These are phyloP conservation scores for Cyathus striatus DNA, from an alignment of 768 basidiomycete species.

Conservation along the genomic window DNA sequence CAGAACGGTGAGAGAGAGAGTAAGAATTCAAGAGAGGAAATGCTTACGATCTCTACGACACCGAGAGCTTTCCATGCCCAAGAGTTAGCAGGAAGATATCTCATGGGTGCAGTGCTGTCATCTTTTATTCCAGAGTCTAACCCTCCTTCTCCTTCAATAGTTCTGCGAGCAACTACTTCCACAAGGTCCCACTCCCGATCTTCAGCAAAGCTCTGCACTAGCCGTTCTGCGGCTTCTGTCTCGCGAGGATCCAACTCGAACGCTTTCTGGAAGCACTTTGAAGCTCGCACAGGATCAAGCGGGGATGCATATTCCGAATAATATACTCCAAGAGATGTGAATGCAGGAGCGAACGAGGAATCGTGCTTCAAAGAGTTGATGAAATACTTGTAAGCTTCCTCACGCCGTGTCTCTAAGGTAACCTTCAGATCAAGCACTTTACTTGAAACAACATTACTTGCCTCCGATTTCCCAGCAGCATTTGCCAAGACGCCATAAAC, in stretches of 20 bases:
- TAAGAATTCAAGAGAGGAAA: conserved; percentile 4
- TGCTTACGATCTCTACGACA: conserved; percentile 80
- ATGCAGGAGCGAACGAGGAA: conserved; percentile 81
- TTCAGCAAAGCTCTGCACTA: conserved; percentile 88
- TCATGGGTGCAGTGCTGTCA: conserved; percentile 31
- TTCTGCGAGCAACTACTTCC: conserved; percentile 86
- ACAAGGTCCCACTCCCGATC: conserved; percentile 95
- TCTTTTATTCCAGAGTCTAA: conserved; percentile 49
- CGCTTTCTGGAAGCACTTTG: conserved; percentile 96
- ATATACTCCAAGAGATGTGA: conserved; percentile 89
- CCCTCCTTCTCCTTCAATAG: conserved; percentile 92
- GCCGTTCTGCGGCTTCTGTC: conserved; percentile 72
- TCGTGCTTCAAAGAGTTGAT: conserved; percentile 74
- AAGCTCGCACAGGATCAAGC: conserved; percentile 78
- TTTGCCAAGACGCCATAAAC: conserved; percentile 81
- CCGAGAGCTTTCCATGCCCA: conserved; percentile 99
- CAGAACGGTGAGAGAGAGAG: not conserved
- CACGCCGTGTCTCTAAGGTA: conserved; percentile 37
- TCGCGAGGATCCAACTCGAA: conserved; percentile 94
- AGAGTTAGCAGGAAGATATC: conserved; percentile 71
- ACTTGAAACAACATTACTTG: conserved; percentile 28
- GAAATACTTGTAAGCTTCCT: conserved; percentile 74
- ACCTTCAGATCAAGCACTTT: conserved; percentile 1
- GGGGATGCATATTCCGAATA: conserved; percentile 70
- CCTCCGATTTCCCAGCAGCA: conserved; percentile 71